Evolutionary conservation across 208 protist species (phyloP).

Genomic region (Leishmania martiniquensis): DNA sequence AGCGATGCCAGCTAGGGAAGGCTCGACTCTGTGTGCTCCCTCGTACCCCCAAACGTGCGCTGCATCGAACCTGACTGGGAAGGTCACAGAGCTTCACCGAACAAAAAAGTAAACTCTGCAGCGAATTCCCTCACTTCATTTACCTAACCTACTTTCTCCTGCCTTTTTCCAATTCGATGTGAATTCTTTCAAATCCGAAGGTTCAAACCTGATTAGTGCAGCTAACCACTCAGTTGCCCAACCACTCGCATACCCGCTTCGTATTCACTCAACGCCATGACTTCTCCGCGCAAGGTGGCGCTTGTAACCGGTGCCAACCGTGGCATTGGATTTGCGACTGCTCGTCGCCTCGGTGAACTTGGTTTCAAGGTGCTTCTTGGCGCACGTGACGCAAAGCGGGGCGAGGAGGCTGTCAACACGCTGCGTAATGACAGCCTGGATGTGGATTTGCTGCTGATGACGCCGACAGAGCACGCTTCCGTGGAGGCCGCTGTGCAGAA

Average conservation of each 20-base stretch:
- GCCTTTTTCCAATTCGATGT: constrained; percentile 2
- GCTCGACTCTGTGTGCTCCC: neutral
- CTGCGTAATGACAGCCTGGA: constrained; percentile 52
- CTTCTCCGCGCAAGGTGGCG: constrained; percentile 40
- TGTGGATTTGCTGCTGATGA: constrained; percentile 54
- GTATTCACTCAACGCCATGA: constrained; percentile 20
- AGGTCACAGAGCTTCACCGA: neutral
- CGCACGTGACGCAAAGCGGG: constrained; percentile 54
- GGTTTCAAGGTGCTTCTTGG: constrained; percentile 77
- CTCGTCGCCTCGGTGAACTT: constrained; percentile 58
- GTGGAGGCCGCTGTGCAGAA: constrained; percentile 48
- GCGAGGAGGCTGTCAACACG: constrained; percentile 51
- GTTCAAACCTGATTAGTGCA: neutral
- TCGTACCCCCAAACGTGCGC: neutral
- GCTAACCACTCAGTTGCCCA: neutral
- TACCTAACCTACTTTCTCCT: neutral
- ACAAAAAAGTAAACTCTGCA: neutral
- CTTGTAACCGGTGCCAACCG: constrained; percentile 86
- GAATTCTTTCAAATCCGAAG: neutral
- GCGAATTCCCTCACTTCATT: neutral
- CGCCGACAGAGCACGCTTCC: constrained; percentile 50
- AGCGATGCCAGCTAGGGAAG: neutral
- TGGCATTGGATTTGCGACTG: constrained; percentile 85
- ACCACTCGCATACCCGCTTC: neutral
- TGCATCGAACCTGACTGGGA: neutral